phyloP scores from a whole-genome alignment of 2,329 filamentous ascomycete species.

The Lachnum nothofagi region DNA sequence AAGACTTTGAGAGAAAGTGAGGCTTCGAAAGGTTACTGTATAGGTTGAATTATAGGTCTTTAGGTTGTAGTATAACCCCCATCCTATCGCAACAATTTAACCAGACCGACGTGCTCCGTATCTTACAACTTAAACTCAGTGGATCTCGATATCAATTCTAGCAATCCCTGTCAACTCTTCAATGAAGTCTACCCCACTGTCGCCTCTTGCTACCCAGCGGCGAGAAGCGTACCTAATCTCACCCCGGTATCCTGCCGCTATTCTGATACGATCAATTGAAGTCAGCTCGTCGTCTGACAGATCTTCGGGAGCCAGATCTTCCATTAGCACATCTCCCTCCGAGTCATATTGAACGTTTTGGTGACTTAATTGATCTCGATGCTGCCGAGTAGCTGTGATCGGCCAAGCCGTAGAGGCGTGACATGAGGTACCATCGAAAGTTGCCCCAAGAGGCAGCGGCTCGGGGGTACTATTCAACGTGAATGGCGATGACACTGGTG shows the following conservation, averaged over 20 bases:
- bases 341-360: constrained; percentile 14
- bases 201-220: not conserved
- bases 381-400: not conserved
- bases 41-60: too few species aligned
- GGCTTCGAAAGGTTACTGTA: too few species aligned
- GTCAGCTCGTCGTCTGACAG: constrained; percentile 9
- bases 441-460: constrained; percentile 6
- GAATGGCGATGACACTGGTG: not conserved
- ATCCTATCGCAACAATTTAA: too few species aligned
- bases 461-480: not conserved
- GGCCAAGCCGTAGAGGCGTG: not conserved
- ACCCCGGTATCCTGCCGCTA: constrained; percentile 4
- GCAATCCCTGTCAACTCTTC: constrained; percentile 36
- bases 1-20: too few species aligned
- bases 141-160: constrained; percentile 38
- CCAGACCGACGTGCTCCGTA: too few species aligned
- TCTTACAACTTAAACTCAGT: constrained; percentile 3
- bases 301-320: constrained; percentile 14
- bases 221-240: constrained; percentile 1
- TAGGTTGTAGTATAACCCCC: too few species aligned
- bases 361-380: constrained; percentile 3
- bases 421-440: constrained; percentile 23
- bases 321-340: constrained; percentile 25
- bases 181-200: constrained; percentile 28
- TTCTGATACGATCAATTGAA: constrained; percentile 8